Evolutionary conservation across 495 filamentous ascomycete genomes (phyloP).

Genomic region (Penicillium goetzii): DNA sequence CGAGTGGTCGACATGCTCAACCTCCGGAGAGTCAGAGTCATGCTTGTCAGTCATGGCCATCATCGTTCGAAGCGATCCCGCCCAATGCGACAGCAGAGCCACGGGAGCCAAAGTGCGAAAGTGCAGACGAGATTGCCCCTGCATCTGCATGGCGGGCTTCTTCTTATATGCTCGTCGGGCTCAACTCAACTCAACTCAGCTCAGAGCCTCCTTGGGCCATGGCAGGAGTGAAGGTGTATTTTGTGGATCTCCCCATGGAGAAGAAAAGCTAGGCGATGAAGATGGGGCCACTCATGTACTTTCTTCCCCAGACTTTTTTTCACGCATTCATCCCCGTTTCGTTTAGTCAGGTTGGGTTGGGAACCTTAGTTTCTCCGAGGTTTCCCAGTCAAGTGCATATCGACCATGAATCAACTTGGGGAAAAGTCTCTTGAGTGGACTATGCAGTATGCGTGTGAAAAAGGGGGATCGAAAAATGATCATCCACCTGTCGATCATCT

Average conservation of each 20-base stretch:
- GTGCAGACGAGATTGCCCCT: neutral
- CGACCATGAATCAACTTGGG: no score
- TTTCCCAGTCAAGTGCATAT: constrained; percentile 18
- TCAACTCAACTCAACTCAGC: neutral
- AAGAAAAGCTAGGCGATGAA: constrained; percentile 17
- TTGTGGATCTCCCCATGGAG: constrained; percentile 27
- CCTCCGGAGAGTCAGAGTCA: constrained; percentile 12
- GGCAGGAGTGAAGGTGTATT: neutral
- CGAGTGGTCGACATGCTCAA: constrained; percentile 31
- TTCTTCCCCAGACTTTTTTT: constrained; percentile 24
- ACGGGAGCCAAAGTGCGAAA: constrained; percentile 6
- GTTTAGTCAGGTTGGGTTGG: neutral
- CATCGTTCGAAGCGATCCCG: constrained; percentile 5
- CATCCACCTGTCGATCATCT: neutral
- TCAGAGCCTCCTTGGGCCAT: neutral
- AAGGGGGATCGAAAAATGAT: neutral
- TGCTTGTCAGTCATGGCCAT: constrained; percentile 19
- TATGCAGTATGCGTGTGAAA: neutral
- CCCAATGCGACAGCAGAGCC: constrained; percentile 19
- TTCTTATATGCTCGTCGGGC: constrained; percentile 8
- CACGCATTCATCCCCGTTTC: neutral
- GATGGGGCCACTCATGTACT: constrained; percentile 10
- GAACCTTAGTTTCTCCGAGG: constrained; percentile 25
- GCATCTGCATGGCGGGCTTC: constrained; percentile 18
- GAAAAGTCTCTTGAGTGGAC: neutral